Conservation (phyloP, 2,329 filamentous ascomycete species). For the Talaromyces sp. region DNA sequence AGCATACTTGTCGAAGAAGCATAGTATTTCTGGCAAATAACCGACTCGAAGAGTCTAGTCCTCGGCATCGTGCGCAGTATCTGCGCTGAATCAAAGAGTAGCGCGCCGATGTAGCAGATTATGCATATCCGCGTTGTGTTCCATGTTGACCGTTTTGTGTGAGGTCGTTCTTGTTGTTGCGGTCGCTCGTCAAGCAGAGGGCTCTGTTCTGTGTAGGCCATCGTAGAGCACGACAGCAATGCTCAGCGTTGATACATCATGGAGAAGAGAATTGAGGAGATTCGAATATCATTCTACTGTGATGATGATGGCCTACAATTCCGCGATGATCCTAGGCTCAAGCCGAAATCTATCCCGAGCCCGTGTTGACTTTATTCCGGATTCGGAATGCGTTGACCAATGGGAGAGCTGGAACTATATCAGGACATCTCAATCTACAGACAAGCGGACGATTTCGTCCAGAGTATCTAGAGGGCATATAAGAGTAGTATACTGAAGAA, state of each 20-base stretch:
- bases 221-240: background rate
- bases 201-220: slow-evolving; percentile 2
- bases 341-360: background rate
- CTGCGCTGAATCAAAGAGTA: slow-evolving; percentile 4
- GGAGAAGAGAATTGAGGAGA: too few relatives aligned
- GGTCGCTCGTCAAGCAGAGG: background rate
- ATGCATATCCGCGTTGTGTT: background rate
- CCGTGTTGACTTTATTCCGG: background rate
- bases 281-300: too few relatives aligned
- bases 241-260: background rate
- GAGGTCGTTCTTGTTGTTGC: background rate
- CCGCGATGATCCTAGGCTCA: background rate
- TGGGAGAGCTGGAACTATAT: background rate
- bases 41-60: slow-evolving; percentile 1
- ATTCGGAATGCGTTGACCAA: background rate
- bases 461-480: background rate
- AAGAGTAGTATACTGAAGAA: background rate
- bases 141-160: background rate
- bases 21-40: background rate
- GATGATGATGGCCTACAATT: background rate
- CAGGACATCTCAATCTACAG: background rate
- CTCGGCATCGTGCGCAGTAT: slow-evolving; percentile 6
- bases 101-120: background rate
- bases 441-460: background rate
- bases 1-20: background rate